A percentile compares a stretch with the other conserved stretches of the same genome.
These are phyloP conservation scores for Apiotrichum brassicae DNA, from an alignment of 1,284 basidiomycete species.

Conservation along the genomic window DNA sequence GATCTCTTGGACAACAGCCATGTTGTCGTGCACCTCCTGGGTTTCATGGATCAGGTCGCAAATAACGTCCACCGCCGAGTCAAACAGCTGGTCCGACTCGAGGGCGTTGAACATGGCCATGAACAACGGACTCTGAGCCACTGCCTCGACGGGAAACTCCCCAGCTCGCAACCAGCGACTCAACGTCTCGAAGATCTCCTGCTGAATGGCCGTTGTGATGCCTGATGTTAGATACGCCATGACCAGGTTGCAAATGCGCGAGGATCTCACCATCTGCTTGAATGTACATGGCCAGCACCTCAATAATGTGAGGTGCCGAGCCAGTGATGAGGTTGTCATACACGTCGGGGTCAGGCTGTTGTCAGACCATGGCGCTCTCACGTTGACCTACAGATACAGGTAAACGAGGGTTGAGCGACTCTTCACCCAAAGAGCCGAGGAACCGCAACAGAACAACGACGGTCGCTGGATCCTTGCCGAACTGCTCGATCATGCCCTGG, in stretches of 20 bases:
- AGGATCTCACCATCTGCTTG: slow-evolving; percentile 78
- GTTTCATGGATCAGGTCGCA: slow-evolving; percentile 97
- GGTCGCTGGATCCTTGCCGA: slow-evolving; percentile 75
- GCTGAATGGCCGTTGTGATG: slow-evolving; percentile 73
- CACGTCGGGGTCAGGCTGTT: slow-evolving; percentile 16
- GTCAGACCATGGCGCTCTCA: background rate
- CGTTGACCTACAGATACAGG: slow-evolving; percentile 68
- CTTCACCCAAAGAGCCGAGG: slow-evolving; percentile 85
- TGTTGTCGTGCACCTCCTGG: slow-evolving; percentile 93
- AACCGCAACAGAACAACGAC: slow-evolving; percentile 85
- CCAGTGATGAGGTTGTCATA: slow-evolving; percentile 57
- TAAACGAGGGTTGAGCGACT: slow-evolving; percentile 78
- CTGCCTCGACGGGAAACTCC: slow-evolving; percentile 62
- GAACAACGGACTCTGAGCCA: slow-evolving; percentile 79
- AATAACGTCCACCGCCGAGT: slow-evolving; percentile 82
- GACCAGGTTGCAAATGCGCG: slow-evolving; percentile 8
- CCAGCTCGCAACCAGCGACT: slow-evolving; percentile 84
- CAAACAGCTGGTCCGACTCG: slow-evolving; percentile 78
- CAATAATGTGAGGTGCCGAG: slow-evolving; percentile 68
- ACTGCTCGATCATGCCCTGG: slow-evolving; percentile 72
- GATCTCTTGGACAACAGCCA: slow-evolving; percentile 78
- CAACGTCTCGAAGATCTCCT: slow-evolving; percentile 78
- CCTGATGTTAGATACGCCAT: slow-evolving; percentile 54
- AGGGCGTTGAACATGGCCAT: slow-evolving; percentile 76
- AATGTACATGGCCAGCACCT: slow-evolving; percentile 80